These are phyloP conservation scores for Senna siamea DNA, from an alignment of 306 rosid genomes.

Conservation along the genomic window DNA sequence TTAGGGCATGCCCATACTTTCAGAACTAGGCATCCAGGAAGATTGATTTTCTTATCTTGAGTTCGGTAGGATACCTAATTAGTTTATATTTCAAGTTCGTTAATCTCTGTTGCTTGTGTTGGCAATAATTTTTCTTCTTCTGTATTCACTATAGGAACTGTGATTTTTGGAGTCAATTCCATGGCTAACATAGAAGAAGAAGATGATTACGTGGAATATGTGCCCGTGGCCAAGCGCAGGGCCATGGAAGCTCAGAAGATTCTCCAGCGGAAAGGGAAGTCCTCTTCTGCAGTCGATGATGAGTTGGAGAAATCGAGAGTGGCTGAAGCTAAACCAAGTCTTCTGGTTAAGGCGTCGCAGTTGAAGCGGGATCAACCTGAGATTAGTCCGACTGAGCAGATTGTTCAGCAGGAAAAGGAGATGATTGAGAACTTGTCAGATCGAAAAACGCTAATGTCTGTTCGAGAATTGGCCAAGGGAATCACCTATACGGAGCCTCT, in stretches of 20 bases:
- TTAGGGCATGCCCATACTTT: not conserved
- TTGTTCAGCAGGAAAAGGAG: conserved; percentile 86
- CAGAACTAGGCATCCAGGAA: not conserved
- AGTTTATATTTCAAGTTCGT: not conserved
- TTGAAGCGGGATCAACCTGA: conserved; percentile 85
- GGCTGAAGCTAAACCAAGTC: conserved; percentile 81
- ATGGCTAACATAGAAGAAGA: conserved; percentile 64
- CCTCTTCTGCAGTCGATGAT: conserved; percentile 58
- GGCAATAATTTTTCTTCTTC: too few species aligned
- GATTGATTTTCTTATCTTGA: not conserved
- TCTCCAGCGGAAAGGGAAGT: conserved; percentile 80
- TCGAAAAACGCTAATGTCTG: conserved; percentile 86
- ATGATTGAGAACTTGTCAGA: conserved; percentile 89
- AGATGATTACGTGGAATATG: conserved; percentile 76
- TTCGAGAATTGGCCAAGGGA: conserved; percentile 92
- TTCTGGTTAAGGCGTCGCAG: conserved; percentile 79
- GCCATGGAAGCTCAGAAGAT: conserved; percentile 86
- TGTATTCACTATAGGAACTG: too few species aligned
- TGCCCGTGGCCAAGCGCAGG: conserved; percentile 90
- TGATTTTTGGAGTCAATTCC: not conserved
- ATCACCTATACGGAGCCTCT: conserved; percentile 82
- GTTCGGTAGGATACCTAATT: too few species aligned
- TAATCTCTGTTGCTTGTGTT: not conserved
- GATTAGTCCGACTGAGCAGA: conserved; percentile 76
- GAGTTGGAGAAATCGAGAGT: conserved; percentile 64